phyloP scores from a whole-genome alignment of 2,329 filamentous ascomycete genomes.

The Ceratocystis albifundus region DNA sequence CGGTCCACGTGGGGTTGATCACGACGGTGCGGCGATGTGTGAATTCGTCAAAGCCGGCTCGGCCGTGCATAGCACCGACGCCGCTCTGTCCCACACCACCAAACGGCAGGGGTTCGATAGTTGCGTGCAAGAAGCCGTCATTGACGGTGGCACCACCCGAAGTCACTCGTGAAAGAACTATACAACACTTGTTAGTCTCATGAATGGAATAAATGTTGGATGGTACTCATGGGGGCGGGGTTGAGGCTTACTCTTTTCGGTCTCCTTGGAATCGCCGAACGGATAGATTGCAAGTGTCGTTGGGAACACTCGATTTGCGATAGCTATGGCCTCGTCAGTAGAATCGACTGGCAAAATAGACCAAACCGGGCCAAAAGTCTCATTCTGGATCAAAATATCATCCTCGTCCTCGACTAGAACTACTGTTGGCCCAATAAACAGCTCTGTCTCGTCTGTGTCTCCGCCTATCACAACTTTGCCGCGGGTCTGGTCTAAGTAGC shows the following conservation, averaged over 20 bases:
- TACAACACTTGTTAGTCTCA: not conserved
- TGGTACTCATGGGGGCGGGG: not conserved
- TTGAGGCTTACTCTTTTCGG: slow-evolving; percentile 51
- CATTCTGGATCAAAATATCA: slow-evolving; percentile 68
- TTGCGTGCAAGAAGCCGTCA: slow-evolving; percentile 58
- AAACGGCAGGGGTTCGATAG: slow-evolving; percentile 61
- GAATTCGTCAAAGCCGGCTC: slow-evolving; percentile 58
- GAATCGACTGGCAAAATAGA: slow-evolving; percentile 66
- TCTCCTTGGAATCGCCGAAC: slow-evolving; percentile 73
- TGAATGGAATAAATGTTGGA: not conserved
- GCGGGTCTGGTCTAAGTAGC: slow-evolving; percentile 72
- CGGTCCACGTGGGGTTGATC: slow-evolving; percentile 55
- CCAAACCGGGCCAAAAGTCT: slow-evolving; percentile 89
- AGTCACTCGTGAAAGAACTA: slow-evolving; percentile 50
- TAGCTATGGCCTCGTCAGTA: slow-evolving; percentile 73
- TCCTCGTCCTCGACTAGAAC: slow-evolving; percentile 65
- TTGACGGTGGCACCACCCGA: slow-evolving; percentile 58
- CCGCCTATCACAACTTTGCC: slow-evolving; percentile 85
- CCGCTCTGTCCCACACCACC: slow-evolving; percentile 75
- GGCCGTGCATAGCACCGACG: slow-evolving; percentile 64
- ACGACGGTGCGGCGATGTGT: slow-evolving; percentile 49
- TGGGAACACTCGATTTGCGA: slow-evolving; percentile 68
- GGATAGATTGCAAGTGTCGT: slow-evolving; percentile 77
- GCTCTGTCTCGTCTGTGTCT: slow-evolving; percentile 62
- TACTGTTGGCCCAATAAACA: slow-evolving; percentile 87